phyloP scores from a whole-genome alignment of 768 basidiomycete species.

The Sporobolomyces roseus region DNA sequence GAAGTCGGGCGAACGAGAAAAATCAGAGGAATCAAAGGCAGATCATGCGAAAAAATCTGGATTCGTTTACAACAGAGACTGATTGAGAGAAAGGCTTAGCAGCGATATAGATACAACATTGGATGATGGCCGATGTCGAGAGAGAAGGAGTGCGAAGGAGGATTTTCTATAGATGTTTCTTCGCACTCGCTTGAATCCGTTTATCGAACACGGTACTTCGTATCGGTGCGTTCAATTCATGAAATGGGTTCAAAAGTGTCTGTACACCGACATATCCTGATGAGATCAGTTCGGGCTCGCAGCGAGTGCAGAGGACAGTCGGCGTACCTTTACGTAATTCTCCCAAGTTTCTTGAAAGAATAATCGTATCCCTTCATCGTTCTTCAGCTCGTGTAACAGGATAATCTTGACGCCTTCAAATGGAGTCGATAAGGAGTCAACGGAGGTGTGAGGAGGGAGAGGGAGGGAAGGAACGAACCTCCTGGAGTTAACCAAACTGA shows the following conservation, averaged over 20 bases:
- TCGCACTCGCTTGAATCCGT: constrained; percentile 78
- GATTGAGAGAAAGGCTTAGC: too few relatives aligned
- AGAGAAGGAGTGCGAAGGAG: neutral
- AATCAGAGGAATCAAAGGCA: too few relatives aligned
- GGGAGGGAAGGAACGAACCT: constrained; percentile 59
- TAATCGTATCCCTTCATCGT: constrained; percentile 88
- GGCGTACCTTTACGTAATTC: constrained; percentile 82
- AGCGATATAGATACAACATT: too few relatives aligned
- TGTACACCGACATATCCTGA: constrained; percentile 51
- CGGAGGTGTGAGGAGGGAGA: neutral
- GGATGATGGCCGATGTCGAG: too few relatives aligned
- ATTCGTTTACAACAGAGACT: too few relatives aligned
- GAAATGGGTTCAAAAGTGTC: constrained; percentile 93
- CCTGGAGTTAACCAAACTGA: constrained; percentile 93
- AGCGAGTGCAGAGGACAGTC: neutral
- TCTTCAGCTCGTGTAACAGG: constrained; percentile 87
- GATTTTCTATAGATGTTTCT: constrained; percentile 61
- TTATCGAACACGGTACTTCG: constrained; percentile 75
- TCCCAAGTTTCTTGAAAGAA: constrained; percentile 98
- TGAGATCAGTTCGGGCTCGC: neutral
- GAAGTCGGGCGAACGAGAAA: too few relatives aligned
- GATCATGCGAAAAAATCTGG: too few relatives aligned
- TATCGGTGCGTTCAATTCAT: constrained; percentile 79
- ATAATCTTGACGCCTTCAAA: constrained; percentile 85
- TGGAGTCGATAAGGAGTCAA: neutral